Conservation (phyloP, 2,329 filamentous ascomycete species). For the Penicillium sclerotiorum region DNA sequence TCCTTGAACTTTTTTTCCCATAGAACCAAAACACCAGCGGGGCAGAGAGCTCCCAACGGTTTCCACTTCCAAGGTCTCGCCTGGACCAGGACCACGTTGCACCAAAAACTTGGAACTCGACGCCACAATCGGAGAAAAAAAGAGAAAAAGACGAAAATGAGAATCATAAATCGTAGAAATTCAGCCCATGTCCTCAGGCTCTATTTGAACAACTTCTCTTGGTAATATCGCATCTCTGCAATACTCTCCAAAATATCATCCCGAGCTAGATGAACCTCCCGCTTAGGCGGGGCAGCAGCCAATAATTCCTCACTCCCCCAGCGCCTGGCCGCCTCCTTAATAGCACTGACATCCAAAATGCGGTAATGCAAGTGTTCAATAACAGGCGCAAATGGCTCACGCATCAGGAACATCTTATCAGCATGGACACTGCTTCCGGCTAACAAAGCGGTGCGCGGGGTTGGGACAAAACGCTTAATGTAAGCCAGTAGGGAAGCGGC, state of each 20-base stretch:
- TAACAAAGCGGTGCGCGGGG: constrained; percentile 68
- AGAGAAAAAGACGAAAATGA: no score
- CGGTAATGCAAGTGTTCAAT: constrained; percentile 82
- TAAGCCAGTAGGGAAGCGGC: constrained; percentile 75
- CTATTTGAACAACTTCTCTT: constrained; percentile 66
- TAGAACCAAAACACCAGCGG: neutral
- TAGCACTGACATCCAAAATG: constrained; percentile 84
- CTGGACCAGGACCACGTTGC: no score
- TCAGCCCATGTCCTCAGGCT: no score
- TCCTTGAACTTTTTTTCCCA: neutral
- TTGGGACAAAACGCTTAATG: constrained; percentile 71
- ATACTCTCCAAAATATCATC: constrained; percentile 96
- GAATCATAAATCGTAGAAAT: neutral
- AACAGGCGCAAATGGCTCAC: constrained; percentile 72
- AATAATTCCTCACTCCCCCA: constrained; percentile 71
- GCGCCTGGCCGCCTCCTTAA: constrained; percentile 85
- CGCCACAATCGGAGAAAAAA: no score
- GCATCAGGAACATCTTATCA: constrained; percentile 78
- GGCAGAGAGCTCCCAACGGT: neutral
- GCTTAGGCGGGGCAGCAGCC: constrained; percentile 69
- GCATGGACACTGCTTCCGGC: constrained; percentile 94
- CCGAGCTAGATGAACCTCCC: constrained; percentile 75
- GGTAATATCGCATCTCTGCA: constrained; percentile 83
- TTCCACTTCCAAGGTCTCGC: no score
- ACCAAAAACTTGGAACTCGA: no score